phyloP scores from a whole-genome alignment of 371 early-diverging fungal genomes.

The Dinochytrium kinnereticum region DNA sequence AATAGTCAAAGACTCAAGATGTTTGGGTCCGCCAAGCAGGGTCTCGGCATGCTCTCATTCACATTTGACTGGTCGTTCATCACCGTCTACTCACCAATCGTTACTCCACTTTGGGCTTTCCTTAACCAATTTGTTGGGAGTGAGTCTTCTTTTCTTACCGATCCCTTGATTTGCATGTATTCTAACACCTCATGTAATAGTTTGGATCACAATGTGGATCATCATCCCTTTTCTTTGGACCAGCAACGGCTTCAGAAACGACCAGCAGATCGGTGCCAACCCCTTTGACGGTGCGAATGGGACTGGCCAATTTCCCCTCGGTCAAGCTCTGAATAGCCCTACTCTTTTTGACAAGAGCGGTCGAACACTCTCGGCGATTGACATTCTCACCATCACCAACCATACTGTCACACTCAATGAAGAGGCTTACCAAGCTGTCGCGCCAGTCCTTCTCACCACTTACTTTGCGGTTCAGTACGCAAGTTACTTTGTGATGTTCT shows the following conservation, averaged over 20 bases:
- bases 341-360: constrained; percentile 10
- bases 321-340: constrained; percentile 15
- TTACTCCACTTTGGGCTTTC: constrained; percentile 9
- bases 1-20: constrained; percentile 19
- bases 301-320: constrained; percentile 23
- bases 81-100: not conserved
- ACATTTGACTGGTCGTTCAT: constrained; percentile 13
- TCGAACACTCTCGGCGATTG: not conserved
- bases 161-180: not conserved
- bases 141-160: constrained; percentile 16
- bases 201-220: constrained; percentile 26
- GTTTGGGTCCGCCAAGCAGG: constrained; percentile 17
- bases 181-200: not conserved
- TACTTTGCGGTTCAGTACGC: constrained; percentile 29
- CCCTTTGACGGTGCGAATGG: constrained; percentile 32
- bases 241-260: constrained; percentile 25
- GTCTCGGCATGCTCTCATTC: not conserved
- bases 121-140: constrained; percentile 12
- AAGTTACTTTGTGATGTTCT: constrained; percentile 13
- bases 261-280: constrained; percentile 25
- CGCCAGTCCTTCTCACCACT: constrained; percentile 68
- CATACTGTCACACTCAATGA: constrained; percentile 5
- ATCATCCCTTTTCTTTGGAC: constrained; percentile 30
- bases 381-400: not conserved
- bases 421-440: constrained; percentile 61